Conservation (phyloP, 2,329 filamentous ascomycete genomes). For the Myriosclerotinia curreyana region DNA sequence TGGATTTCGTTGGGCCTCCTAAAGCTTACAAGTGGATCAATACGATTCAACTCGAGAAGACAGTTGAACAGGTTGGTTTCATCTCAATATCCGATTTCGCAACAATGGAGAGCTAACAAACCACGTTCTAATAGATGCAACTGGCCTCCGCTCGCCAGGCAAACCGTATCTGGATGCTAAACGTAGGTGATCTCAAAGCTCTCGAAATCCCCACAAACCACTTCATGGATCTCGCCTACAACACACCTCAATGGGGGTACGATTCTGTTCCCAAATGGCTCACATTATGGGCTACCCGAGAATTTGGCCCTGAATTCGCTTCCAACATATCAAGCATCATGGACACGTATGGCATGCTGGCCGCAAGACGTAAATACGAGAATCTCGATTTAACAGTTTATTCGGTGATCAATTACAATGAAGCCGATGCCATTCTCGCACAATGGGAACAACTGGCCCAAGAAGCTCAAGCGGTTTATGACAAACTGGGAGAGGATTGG, state of each 20-base stretch:
- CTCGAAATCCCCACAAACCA: constrained; percentile 63
- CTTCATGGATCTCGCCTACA: constrained; percentile 66
- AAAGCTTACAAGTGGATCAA: constrained; percentile 60
- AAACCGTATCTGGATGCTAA: constrained; percentile 58
- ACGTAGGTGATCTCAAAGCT: constrained; percentile 62
- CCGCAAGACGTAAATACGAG: constrained; percentile 60
- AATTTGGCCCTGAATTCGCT: constrained; percentile 52
- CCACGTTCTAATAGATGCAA: constrained; percentile 49
- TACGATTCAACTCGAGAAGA: constrained; percentile 63
- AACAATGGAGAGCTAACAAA: neutral
- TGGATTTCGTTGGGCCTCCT: constrained; percentile 51
- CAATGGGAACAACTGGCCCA: constrained; percentile 54
- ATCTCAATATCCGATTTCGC: no score
- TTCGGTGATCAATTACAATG: constrained; percentile 61
- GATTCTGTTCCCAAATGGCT: constrained; percentile 57
- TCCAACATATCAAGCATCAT: constrained; percentile 51
- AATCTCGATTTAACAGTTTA: constrained; percentile 57
- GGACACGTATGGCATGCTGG: constrained; percentile 55
- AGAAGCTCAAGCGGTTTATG: constrained; percentile 55
- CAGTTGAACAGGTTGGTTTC: constrained; percentile 50
- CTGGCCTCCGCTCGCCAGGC: constrained; percentile 55
- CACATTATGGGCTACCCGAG: constrained; percentile 53
- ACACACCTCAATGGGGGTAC: constrained; percentile 55
- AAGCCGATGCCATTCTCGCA: constrained; percentile 56
- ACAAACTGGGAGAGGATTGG: constrained; percentile 48